A percentile compares a stretch with the other conserved stretches of the same genome.
phyloP scores from a whole-genome alignment of 2,329 filamentous ascomycete genomes.

The Cladosporium sp. region DNA sequence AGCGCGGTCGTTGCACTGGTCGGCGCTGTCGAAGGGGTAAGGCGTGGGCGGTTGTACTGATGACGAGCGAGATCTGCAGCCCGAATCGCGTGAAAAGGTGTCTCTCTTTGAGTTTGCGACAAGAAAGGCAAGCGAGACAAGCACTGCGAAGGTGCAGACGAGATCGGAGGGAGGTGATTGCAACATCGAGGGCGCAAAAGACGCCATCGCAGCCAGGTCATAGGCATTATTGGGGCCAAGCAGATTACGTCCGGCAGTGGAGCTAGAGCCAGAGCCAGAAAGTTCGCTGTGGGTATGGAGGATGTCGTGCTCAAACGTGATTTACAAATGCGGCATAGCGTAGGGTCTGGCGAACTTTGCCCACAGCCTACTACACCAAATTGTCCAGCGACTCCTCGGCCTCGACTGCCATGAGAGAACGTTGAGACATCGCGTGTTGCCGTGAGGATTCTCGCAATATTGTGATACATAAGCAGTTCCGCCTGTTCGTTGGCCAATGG shows the following conservation, averaged over 20 bases:
- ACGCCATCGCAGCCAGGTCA: constrained; percentile 18
- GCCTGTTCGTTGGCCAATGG: neutral
- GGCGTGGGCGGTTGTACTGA: neutral
- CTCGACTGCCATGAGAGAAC: neutral
- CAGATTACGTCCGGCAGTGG: constrained; percentile 18
- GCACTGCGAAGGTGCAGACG: constrained; percentile 4
- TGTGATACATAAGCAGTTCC: neutral
- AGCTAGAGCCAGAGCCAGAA: constrained; percentile 13
- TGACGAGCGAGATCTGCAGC: neutral
- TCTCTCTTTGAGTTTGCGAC: constrained; percentile 2
- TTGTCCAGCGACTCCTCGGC: neutral
- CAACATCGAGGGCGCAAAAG: constrained; percentile 15
- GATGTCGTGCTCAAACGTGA: constrained; percentile 13
- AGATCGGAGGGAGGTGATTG: constrained; percentile 9
- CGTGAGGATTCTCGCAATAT: neutral
- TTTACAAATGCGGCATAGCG: neutral
- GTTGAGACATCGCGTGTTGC: neutral
- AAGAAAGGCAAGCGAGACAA: constrained; percentile 3
- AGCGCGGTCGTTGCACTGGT: neutral
- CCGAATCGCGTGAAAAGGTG: neutral
- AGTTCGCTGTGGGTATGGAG: constrained; percentile 5
- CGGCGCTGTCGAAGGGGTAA: neutral
- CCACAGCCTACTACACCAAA: neutral
- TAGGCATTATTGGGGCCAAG: constrained; percentile 12
- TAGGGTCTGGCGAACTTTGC: constrained; percentile 1